These are phyloP conservation scores for Lonicera japonica DNA, from an alignment of 129 eudicot species.

Conservation along the genomic window DNA sequence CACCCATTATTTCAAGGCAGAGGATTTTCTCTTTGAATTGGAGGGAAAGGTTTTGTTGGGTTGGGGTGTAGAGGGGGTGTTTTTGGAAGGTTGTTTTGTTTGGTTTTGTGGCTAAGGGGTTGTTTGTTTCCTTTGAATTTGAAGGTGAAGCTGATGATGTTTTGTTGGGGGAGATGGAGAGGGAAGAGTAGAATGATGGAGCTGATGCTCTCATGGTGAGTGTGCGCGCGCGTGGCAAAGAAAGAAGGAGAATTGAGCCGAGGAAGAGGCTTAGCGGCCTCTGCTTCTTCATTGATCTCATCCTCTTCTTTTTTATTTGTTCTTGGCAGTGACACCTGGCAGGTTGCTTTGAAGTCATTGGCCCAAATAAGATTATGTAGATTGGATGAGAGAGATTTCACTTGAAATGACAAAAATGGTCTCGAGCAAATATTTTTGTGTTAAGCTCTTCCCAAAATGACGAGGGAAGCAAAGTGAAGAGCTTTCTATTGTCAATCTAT, in stretches of 20 bases:
- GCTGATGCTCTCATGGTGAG: conserved; percentile 27
- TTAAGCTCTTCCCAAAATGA: no score
- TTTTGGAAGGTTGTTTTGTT: conserved; percentile 51
- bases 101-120: conserved; percentile 35
- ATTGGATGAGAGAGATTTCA: conserved; percentile 10
- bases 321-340: conserved; percentile 19
- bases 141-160: conserved; percentile 11
- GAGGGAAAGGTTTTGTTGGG: conserved; percentile 55
- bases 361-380: conserved; percentile 18
- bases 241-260: no score
- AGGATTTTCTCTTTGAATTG: conserved; percentile 89
- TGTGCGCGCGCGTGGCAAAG: conserved; percentile 1
- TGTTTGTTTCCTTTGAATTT: conserved; percentile 13
- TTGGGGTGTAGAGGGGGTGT: conserved; percentile 71
- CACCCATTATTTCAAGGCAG: conserved; percentile 88
- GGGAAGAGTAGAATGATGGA: conserved; percentile 12
- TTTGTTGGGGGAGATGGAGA: conserved; percentile 26
- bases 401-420: not conserved
- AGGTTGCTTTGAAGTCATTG: conserved; percentile 16
- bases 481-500: no score
- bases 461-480: no score
- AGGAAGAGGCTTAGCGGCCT: no score
- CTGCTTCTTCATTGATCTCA: not conserved
- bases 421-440: not conserved
- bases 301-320: not conserved